These are phyloP conservation scores for Verticillium klebahnii DNA, from an alignment of 2,329 filamentous ascomycete species.

Conservation along the genomic window DNA sequence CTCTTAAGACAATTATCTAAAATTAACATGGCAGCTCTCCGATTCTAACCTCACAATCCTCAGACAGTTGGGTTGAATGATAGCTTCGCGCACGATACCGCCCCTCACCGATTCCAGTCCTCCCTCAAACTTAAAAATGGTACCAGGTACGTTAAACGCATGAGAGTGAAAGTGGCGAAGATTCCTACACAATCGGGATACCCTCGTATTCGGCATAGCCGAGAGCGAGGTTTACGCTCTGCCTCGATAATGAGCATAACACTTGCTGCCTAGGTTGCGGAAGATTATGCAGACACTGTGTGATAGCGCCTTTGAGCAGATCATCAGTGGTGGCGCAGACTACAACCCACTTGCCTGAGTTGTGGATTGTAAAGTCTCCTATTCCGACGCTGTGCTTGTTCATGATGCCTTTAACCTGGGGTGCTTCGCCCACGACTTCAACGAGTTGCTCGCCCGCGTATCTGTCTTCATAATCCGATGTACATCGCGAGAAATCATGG, in stretches of 20 bases:
- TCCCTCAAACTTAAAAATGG: no score
- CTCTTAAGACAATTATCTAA: no score
- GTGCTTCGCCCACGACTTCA: conserved; percentile 74
- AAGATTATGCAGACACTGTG: conserved; percentile 81
- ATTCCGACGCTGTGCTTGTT: conserved; percentile 89
- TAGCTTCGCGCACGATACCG: no score
- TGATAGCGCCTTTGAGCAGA: conserved; percentile 86
- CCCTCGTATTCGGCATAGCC: conserved; percentile 87
- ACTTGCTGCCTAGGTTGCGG: neutral
- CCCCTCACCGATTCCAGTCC: no score
- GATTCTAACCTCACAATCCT: no score
- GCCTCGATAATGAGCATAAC: conserved; percentile 10
- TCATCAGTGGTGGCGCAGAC: conserved; percentile 93
- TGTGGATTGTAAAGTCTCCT: conserved; percentile 62
- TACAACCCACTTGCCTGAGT: conserved; percentile 84
- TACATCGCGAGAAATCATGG: conserved; percentile 88
- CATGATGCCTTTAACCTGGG: conserved; percentile 16
- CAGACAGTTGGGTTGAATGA: no score
- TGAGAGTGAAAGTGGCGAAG: no score
- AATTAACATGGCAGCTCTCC: no score
- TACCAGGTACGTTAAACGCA: no score
- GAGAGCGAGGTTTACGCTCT: conserved; percentile 88
- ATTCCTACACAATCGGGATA: conserved; percentile 55
- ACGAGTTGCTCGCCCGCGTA: conserved; percentile 95
- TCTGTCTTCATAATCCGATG: conserved; percentile 87